Percentiles rank a stretch among this genome's conserved stretches.
Evolutionary conservation across 257 asterid genomes (phyloP).

Genomic region (Solanum medicagineum): DNA sequence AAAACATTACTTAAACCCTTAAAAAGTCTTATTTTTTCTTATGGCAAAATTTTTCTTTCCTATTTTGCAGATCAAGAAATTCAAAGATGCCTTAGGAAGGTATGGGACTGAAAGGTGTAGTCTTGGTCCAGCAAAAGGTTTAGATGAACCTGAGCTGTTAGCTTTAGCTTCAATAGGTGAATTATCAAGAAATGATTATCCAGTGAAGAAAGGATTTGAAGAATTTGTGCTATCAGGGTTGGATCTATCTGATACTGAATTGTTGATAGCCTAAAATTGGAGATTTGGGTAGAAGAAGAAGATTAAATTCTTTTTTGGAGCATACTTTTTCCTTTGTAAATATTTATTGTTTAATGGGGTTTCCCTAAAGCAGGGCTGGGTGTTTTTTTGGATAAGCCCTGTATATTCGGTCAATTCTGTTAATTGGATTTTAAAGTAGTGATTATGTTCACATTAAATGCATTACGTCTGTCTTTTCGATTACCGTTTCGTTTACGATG

Average conservation of each 20-base stretch:
- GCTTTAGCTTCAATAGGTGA: constrained; percentile 54
- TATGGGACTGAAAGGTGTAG: constrained; percentile 50
- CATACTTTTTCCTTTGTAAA: constrained; percentile 13
- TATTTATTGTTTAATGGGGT: constrained; percentile 8
- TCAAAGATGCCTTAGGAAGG: constrained; percentile 72
- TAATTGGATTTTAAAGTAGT: background rate
- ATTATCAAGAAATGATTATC: constrained; percentile 19
- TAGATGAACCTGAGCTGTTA: constrained; percentile 60
- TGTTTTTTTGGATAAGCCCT: constrained; percentile 38
- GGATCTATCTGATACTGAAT: constrained; percentile 16
- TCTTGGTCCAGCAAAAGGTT: constrained; percentile 63
- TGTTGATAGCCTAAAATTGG: constrained; percentile 30
- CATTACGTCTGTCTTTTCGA: background rate
- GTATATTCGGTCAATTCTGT: constrained; percentile 14
- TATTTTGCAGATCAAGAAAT: constrained; percentile 67
- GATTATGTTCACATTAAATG: background rate
- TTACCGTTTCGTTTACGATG: background rate
- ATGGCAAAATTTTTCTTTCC: background rate
- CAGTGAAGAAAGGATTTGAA: constrained; percentile 15
- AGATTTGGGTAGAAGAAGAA: background rate
- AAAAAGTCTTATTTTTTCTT: background rate
- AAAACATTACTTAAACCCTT: too few relatives aligned
- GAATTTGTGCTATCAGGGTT: constrained; percentile 13
- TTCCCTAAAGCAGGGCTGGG: constrained; percentile 31
- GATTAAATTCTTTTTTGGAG: background rate